Base-by-base conservation (phyloP, 805 yeast species). In the Starmerella apicola region DNA sequence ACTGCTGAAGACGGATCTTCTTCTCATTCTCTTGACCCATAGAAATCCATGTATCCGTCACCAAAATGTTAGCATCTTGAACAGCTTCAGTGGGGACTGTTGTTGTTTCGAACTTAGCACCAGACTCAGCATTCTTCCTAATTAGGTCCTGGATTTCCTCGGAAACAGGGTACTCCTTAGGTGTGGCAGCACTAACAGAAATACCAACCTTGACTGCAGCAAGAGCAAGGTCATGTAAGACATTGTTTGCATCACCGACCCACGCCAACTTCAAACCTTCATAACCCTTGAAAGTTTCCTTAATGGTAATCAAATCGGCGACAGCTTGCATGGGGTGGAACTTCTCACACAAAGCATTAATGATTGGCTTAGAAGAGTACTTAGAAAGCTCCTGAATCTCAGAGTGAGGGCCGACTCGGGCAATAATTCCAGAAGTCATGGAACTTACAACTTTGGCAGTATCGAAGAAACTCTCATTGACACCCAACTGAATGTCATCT, bases 181-280 rank as follows among this genome's bases (percentile, higher is more conserved):
- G 97, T 9, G 91, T 74, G n/a, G 94, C 85, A 29, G 86, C 69
- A 0, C 88, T 60, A 12, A 86, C 91, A 43, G 72, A 68, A 42
- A 91, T 85, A 10, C 96, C 96, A 4, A 72, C 66, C 63, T 78
- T 84, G 49, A 84, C 69, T 20, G 91, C 74, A 7, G 95, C 97
- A 46, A 86, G 74, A 10, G 93, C 75, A 61, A 91, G 70, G 63
- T 91, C 98, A 59, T 91, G 88, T 45, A 91, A 78, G 24, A 91
- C 97, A 54, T 91, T 91, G 60, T 91, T 91, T 23, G 96, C 78
- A 59, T 88, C 98, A 44, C 98, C 98, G 16, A 91, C 76, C 98
- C 98, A 88, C 2, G 95, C 76, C 36, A 88, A 63, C 52, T 84
- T 86, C 48, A 85, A 68, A 12, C 72, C 73, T 33, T 56, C 48